Evolutionary conservation across 768 basidiomycete genomes (phyloP).

Genomic region (Rhodocollybia butyracea): DNA sequence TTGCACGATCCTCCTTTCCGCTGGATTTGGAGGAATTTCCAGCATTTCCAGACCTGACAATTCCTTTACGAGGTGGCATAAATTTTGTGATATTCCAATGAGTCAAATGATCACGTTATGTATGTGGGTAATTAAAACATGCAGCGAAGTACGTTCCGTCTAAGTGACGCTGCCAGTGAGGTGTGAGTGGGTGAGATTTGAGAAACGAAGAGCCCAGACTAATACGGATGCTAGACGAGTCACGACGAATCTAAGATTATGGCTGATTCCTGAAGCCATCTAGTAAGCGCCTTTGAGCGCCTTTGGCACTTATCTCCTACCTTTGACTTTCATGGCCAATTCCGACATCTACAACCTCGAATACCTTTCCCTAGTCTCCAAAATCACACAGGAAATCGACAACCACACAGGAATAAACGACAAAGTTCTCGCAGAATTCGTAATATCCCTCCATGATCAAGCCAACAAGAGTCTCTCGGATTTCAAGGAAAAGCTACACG

Average conservation of each 20-base stretch:
- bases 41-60: constrained; percentile 87
- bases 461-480: constrained; percentile 68
- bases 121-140: no score
- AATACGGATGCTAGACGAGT: no score
- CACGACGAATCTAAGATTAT: no score
- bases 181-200: no score
- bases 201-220: no score
- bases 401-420: constrained; percentile 85
- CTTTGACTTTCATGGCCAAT: constrained; percentile 59
- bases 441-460: constrained; percentile 85
- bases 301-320: neutral
- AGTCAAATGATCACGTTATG: no score
- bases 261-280: no score
- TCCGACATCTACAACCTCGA: constrained; percentile 90
- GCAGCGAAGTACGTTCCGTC: no score
- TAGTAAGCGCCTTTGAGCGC: neutral
- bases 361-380: constrained; percentile 84
- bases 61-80: constrained; percentile 72
- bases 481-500: constrained; percentile 79
- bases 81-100: neutral
- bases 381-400: constrained; percentile 90
- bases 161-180: no score
- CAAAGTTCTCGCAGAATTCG: constrained; percentile 93
- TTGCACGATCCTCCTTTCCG: constrained; percentile 15
- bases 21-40: constrained; percentile 74